phyloP scores from a whole-genome alignment of 208 protist genomes.

The Crithidia thermophila region DNA sequence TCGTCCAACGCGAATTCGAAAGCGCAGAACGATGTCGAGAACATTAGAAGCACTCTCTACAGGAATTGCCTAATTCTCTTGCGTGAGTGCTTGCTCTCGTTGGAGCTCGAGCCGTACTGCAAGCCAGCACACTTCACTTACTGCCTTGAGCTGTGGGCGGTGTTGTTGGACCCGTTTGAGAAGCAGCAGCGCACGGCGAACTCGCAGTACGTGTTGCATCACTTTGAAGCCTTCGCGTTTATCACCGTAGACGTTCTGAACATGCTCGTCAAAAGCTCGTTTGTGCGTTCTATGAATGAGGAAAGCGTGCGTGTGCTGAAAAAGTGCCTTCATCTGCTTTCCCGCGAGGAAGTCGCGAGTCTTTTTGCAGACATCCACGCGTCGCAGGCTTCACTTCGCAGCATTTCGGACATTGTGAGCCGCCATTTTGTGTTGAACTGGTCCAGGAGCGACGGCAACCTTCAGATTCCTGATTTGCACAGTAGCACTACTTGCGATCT shows the following conservation, averaged over 20 bases:
- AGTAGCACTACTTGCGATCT: slow-evolving; percentile 31
- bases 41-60: slow-evolving; percentile 54
- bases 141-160: slow-evolving; percentile 73
- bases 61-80: slow-evolving; percentile 63
- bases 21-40: slow-evolving; percentile 48
- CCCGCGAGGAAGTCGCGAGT: slow-evolving; percentile 22
- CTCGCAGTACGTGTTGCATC: slow-evolving; percentile 55
- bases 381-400: slow-evolving; percentile 1
- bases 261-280: slow-evolving; percentile 66
- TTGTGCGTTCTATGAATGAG: slow-evolving; percentile 59
- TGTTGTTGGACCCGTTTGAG: slow-evolving; percentile 60
- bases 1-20: slow-evolving; percentile 14
- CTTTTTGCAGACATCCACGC: slow-evolving; percentile 43
- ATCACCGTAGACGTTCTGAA: slow-evolving; percentile 61
- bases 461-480: slow-evolving; percentile 31
- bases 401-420: slow-evolving; percentile 13
- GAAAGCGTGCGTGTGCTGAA: slow-evolving; percentile 45
- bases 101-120: slow-evolving; percentile 57
- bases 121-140: slow-evolving; percentile 70
- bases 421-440: slow-evolving; percentile 37
- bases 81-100: slow-evolving; percentile 60
- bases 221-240: slow-evolving; percentile 76
- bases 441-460: slow-evolving; percentile 13
- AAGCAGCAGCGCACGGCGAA: slow-evolving; percentile 25
- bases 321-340: slow-evolving; percentile 53